phyloP scores from a whole-genome alignment of 2,329 filamentous ascomycete species.

The Teratosphaeria zuluensis region DNA sequence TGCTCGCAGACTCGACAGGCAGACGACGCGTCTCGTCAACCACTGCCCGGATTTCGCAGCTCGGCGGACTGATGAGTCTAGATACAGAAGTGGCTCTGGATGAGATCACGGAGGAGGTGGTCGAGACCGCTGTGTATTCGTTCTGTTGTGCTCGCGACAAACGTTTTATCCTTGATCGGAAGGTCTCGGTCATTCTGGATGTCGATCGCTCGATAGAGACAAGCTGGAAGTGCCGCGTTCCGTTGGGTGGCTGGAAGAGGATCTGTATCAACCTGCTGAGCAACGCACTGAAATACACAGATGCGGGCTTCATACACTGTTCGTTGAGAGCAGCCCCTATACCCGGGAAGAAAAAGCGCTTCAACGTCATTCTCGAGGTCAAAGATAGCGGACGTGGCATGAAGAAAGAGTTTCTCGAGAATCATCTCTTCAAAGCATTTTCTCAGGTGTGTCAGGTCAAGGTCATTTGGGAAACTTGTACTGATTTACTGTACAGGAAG shows the following conservation, averaged over 20 bases:
- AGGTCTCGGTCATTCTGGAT: conserved; percentile 39
- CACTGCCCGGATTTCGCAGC: background rate
- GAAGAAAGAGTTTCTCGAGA: conserved; percentile 50
- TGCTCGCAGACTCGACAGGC: background rate
- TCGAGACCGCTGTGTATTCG: conserved; percentile 41
- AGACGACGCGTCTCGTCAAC: background rate
- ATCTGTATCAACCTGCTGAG: conserved; percentile 38
- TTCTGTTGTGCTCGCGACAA: conserved; percentile 18
- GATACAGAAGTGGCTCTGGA: conserved; percentile 32
- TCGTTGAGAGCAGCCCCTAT: conserved; percentile 12
- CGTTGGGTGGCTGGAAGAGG: conserved; percentile 38
- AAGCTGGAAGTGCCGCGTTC: conserved; percentile 34
- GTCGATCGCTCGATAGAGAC: conserved; percentile 26
- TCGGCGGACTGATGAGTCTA: conserved; percentile 14
- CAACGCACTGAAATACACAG: conserved; percentile 41
- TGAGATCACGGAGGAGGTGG: conserved; percentile 43
- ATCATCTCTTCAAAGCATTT: conserved; percentile 55
- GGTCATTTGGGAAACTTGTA: background rate
- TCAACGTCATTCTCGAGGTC: conserved; percentile 30
- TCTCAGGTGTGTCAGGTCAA: conserved; percentile 24
- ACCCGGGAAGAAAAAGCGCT: conserved; percentile 11
- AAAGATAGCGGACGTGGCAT: conserved; percentile 59
- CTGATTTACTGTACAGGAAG: conserved; percentile 42
- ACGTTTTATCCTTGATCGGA: conserved; percentile 14
- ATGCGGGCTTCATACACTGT: conserved; percentile 32